Evolutionary conservation across 768 basidiomycete genomes (phyloP), one percentile per base, ranked within the genome.

Genomic region (Lactarius sanguifluus): DNA sequence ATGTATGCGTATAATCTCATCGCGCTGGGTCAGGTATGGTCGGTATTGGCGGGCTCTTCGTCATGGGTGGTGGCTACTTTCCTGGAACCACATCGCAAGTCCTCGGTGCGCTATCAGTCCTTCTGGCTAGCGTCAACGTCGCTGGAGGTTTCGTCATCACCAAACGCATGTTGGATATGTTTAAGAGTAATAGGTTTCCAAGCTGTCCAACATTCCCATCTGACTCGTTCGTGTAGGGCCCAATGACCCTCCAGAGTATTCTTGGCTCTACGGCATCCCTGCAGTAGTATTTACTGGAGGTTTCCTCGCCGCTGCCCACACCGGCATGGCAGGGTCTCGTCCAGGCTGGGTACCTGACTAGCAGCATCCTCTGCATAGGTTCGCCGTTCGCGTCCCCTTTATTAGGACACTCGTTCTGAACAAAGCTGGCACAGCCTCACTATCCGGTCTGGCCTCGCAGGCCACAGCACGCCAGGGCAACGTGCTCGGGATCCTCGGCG

Each of bases 151-250:
- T 94, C 72, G 87, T 92, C 45, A 89, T 94, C 71, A 94, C 92
- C 28, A 93, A 93, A 76, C 87, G 92, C 52, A 95, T 95, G 93
- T 79, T 95, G 67, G 91, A 94, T 73, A 92, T 95, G 89, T 95
- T 95, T 77, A 91, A 90, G 78, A 87, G 93, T 90, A 62, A 58
- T 43, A 75, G 68, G 82, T 68, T 7, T 38, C 20, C 23, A 3
- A 55, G 30, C 57, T 34, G 5, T 61, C 34, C 3, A 16, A 38
- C 43, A 61, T 16, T 25, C 60, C 15, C 23, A 61, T 43, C 20
- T 47, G 38, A 38, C 20, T 64, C 66, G n/a, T 34, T 40, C 64
- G 10, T 64, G 34, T 70, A 91, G 89, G 90, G 40, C 86, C 87
- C 16, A 87, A 85, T 59, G 93, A 95, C 76, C 93, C 93, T 10